Evolutionary conservation across 345 rosid genomes (phyloP).

Genomic region (Salix viminalis): DNA sequence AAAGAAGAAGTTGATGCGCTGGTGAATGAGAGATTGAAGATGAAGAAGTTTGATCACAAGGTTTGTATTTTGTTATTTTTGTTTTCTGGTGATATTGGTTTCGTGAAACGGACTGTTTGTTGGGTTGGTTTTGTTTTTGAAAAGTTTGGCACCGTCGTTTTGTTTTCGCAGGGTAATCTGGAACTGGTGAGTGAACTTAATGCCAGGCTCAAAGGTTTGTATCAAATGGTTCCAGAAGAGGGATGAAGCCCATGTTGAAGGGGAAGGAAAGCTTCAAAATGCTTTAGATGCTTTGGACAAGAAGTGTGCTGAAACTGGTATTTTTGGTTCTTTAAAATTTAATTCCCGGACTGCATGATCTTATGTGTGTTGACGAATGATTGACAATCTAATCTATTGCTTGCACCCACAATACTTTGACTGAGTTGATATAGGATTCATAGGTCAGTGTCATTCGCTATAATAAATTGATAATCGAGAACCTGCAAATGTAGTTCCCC

Average conservation of each 20-base stretch:
- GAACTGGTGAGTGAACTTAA: conserved; percentile 54
- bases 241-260: conserved; percentile 52
- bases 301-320: conserved; percentile 54
- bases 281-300: conserved; percentile 55
- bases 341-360: background rate
- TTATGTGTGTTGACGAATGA: background rate
- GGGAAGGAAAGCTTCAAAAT: conserved; percentile 50
- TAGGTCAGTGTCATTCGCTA: background rate
- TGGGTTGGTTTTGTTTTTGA: background rate
- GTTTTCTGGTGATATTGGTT: too few species aligned
- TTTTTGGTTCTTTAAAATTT: background rate
- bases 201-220: conserved; percentile 69
- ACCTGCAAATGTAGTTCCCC: background rate
- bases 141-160: background rate
- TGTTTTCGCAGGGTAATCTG: conserved; percentile 49
- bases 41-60: conserved; percentile 74
- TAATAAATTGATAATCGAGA: background rate
- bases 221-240: conserved; percentile 67
- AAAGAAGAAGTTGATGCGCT: conserved; percentile 76
- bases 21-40: conserved; percentile 64
- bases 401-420: background rate
- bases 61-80: conserved; percentile 24
- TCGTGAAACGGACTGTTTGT: background rate
- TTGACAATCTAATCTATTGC: background rate
- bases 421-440: background rate